Percentiles rank a stretch among this genome's conserved stretches.
Evolutionary conservation across 2,329 filamentous ascomycete species (phyloP).

Genomic region (Cryphonectria parasitica): DNA sequence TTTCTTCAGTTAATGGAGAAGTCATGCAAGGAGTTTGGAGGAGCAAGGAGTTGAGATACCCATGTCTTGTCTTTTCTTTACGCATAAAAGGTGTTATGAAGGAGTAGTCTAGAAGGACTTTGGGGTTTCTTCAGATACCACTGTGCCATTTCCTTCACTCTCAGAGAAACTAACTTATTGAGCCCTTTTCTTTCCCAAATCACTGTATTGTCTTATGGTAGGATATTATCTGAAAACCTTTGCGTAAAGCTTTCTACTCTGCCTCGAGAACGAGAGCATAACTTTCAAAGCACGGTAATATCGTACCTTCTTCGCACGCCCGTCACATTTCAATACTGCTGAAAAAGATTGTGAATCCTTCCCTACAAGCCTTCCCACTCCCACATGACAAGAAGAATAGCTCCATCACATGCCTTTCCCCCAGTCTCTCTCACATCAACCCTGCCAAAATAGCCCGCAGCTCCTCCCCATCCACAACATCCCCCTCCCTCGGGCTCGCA

Average conservation of each 20-base stretch:
- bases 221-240: not conserved
- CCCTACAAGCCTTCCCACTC: not conserved
- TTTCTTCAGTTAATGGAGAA: too few species aligned
- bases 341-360: too few species aligned
- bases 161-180: not conserved
- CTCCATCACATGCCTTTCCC: too few species aligned
- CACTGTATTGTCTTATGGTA: not conserved
- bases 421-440: not conserved
- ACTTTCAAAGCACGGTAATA: not conserved
- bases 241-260: not conserved
- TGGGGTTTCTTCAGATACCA: not conserved
- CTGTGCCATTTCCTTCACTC: not conserved
- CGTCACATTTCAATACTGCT: too few species aligned
- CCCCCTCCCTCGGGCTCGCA: slow-evolving; percentile 25
- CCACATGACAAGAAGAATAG: not conserved
- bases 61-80: not conserved
- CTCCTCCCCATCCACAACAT: slow-evolving; percentile 27
- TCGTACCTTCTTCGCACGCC: not conserved
- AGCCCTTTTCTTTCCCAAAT: not conserved
- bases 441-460: slow-evolving; percentile 4
- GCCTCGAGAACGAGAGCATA: not conserved
- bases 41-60: not conserved
- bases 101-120: not conserved
- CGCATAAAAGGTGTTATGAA: too few species aligned
- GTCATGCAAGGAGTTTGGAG: not conserved